Conservation (phyloP, 306 rosid species). For the Cucurbita argyrosperma region DNA sequence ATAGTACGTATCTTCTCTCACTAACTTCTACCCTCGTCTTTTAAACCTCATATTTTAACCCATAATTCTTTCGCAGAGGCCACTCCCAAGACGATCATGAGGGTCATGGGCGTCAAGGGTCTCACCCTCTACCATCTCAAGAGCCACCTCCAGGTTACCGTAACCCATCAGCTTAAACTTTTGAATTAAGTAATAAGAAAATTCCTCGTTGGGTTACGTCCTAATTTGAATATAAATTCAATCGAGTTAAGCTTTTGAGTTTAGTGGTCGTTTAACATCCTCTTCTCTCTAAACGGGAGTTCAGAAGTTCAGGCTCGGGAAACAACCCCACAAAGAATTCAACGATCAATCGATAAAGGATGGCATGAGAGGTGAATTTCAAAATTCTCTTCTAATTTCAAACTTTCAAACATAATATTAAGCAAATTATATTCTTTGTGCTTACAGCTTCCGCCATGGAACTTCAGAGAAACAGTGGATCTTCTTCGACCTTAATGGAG, state of each 20-base stretch:
- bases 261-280: not conserved
- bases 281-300: not conserved
- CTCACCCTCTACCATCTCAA: conserved; percentile 99
- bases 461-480: conserved; percentile 65
- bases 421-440: not conserved
- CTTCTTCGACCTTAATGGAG: conserved; percentile 75
- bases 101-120: conserved; percentile 99
- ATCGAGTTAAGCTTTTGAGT: not conserved
- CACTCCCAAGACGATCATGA: conserved; percentile 96
- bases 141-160: conserved; percentile 89
- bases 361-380: conserved; percentile 28
- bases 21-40: too few species aligned
- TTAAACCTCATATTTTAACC: not conserved
- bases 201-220: too few species aligned
- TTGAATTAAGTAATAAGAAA: not conserved
- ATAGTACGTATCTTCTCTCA: conserved; percentile 27
- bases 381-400: not conserved
- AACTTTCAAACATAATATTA: not conserved
- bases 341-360: conserved; percentile 91
- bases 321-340: conserved; percentile 99
- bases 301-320: conserved; percentile 95
- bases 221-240: not conserved
- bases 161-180: not conserved
- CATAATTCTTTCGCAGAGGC: conserved; percentile 45
- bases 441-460: conserved; percentile 62